Evolutionary conservation across 2,329 filamentous ascomycete species (phyloP).

Genomic region (Aspergillus quadricinctus): DNA sequence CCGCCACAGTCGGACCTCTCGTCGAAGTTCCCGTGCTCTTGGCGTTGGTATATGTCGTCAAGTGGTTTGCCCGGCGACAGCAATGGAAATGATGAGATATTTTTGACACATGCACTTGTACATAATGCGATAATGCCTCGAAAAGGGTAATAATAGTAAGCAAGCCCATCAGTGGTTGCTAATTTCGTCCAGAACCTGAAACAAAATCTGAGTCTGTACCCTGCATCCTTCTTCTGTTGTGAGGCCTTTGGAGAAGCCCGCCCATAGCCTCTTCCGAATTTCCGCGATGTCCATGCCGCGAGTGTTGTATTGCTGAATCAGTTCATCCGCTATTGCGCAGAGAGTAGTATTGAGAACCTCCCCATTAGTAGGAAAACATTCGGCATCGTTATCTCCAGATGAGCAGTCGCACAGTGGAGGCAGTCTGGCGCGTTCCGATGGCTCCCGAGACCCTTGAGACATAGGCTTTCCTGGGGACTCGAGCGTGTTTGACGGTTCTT

Average conservation of each 20-base stretch:
- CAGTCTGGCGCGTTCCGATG: slow-evolving; percentile 2
- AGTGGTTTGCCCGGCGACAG: slow-evolving; percentile 23
- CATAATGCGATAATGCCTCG: background rate
- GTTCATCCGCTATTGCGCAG: slow-evolving; percentile 36
- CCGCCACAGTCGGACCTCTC: slow-evolving; percentile 76
- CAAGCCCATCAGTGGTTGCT: slow-evolving; percentile 23
- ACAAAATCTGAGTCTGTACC: slow-evolving; percentile 41
- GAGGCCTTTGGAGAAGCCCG: slow-evolving; percentile 28
- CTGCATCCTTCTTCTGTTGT: slow-evolving; percentile 30
- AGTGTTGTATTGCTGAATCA: slow-evolving; percentile 36
- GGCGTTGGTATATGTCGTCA: slow-evolving; percentile 69
- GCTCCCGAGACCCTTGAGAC: background rate
- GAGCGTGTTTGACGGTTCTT: background rate
- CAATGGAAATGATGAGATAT: slow-evolving; percentile 16
- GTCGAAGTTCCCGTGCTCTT: slow-evolving; percentile 83
- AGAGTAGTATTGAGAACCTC: slow-evolving; percentile 32
- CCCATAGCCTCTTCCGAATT: slow-evolving; percentile 31
- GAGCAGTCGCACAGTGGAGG: slow-evolving; percentile 22
- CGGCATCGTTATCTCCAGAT: slow-evolving; percentile 7
- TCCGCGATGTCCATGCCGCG: slow-evolving; percentile 31
- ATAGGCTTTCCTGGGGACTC: background rate
- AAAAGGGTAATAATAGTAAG: slow-evolving; percentile 2
- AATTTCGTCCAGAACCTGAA: slow-evolving; percentile 37
- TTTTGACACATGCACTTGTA: background rate
- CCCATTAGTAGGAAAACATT: slow-evolving; percentile 18